phyloP scores from a whole-genome alignment of 163 green algal species.

The Picocystis sp. region DNA sequence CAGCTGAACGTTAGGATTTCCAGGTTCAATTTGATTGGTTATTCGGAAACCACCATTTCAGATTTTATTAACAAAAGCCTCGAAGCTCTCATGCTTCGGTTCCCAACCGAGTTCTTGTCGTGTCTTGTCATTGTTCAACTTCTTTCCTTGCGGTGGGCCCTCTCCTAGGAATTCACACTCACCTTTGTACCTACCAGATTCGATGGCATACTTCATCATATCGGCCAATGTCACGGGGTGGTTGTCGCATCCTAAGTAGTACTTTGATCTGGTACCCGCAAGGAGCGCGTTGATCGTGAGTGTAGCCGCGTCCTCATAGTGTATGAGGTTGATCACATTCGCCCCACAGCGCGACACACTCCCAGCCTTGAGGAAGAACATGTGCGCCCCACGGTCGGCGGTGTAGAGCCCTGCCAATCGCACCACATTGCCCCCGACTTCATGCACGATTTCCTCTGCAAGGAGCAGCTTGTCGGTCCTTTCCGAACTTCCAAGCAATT shows the following conservation, averaged over 20 bases:
- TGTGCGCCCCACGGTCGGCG: constrained; percentile 62
- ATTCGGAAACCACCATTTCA: too few species aligned
- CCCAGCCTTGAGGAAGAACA: constrained; percentile 68
- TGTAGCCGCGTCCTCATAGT: constrained; percentile 87
- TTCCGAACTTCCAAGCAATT: constrained; percentile 30
- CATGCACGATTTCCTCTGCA: constrained; percentile 57
- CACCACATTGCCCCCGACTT: constrained; percentile 60
- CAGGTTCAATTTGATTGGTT: constrained; percentile 11
- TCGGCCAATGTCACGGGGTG: constrained; percentile 41
- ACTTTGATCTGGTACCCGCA: constrained; percentile 1
- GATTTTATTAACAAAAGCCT: too few species aligned
- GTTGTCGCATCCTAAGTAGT: constrained; percentile 59
- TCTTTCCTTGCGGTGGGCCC: too few species aligned
- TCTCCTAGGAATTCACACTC: too few species aligned
- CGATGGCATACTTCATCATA: constrained; percentile 34
- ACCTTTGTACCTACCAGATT: constrained; percentile 10
- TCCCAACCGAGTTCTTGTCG: too few species aligned
- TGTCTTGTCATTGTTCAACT: too few species aligned
- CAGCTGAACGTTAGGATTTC: constrained; percentile 5
- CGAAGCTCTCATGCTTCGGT: too few species aligned
- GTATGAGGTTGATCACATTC: constrained; percentile 60
- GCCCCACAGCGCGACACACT: constrained; percentile 41
- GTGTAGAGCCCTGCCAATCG: constrained; percentile 91
- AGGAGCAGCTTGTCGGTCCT: constrained; percentile 49
- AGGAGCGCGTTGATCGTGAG: constrained; percentile 21